phyloP scores from a whole-genome alignment of 2,329 filamentous ascomycete species.

The Nemania serpens region DNA sequence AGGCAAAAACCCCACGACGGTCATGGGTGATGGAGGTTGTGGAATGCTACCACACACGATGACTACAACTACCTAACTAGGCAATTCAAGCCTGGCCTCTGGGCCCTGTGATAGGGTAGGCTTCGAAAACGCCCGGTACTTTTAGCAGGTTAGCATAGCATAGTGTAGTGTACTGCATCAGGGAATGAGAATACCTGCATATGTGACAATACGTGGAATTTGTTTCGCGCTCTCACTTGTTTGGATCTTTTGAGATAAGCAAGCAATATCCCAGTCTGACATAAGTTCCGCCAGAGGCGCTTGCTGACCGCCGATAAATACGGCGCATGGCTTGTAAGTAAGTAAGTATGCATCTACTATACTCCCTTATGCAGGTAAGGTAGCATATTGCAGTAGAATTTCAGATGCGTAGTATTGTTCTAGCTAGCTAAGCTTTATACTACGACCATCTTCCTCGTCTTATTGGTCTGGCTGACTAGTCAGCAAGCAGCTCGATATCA shows the following conservation, averaged over 20 bases:
- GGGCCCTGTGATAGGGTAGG: background rate
- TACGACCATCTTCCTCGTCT: too few relatives aligned
- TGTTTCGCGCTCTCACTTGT: too few relatives aligned
- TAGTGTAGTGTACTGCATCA: background rate
- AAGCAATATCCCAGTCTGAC: background rate
- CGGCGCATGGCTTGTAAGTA: background rate
- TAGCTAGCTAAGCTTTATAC: too few relatives aligned
- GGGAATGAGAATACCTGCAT: background rate
- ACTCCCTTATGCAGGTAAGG: too few relatives aligned
- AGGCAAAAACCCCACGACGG: background rate
- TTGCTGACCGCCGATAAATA: background rate
- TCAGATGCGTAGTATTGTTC: too few relatives aligned
- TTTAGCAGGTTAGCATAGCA: too few relatives aligned
- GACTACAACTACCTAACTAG: conserved; percentile 1
- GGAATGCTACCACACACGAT: conserved; percentile 1
- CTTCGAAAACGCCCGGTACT: too few relatives aligned
- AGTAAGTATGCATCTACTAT: too few relatives aligned
- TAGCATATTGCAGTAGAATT: too few relatives aligned
- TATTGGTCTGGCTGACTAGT: too few relatives aligned
- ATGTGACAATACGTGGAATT: too few relatives aligned
- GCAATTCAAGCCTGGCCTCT: background rate
- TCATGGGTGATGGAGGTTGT: background rate
- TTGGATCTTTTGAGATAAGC: background rate
- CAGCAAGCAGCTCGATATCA: too few relatives aligned
- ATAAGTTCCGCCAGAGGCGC: background rate